Evolutionary conservation across 2,329 filamentous ascomycete species (phyloP).

Genomic region (Pseudogymnoascus sp.): DNA sequence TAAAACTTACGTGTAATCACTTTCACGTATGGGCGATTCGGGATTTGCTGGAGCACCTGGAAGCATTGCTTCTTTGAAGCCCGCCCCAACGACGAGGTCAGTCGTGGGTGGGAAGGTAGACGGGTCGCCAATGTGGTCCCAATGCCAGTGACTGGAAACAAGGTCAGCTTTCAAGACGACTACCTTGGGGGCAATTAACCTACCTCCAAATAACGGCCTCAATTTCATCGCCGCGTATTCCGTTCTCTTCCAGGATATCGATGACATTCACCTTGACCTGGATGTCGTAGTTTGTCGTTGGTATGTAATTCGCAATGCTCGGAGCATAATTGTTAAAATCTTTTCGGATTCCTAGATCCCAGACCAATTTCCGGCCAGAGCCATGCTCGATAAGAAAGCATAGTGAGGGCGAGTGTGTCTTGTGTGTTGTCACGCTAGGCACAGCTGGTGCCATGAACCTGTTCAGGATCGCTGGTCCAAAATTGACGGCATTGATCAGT

Average conservation of each 20-base stretch:
- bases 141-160: constrained; percentile 37
- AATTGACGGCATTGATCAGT: constrained; percentile 2
- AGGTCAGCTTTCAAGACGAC: background rate
- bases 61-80: constrained; percentile 37
- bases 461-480: background rate
- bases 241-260: constrained; percentile 29
- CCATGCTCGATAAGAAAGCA: constrained; percentile 16
- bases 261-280: constrained; percentile 24
- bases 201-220: constrained; percentile 29
- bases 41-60: constrained; percentile 38
- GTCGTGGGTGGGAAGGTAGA: constrained; percentile 37
- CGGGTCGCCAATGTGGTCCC: constrained; percentile 44
- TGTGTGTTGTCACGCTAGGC: constrained; percentile 5
- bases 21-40: constrained; percentile 28
- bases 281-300: constrained; percentile 19
- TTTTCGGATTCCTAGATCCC: constrained; percentile 26
- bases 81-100: constrained; percentile 43
- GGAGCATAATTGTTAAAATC: constrained; percentile 26
- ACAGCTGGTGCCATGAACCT: constrained; percentile 11
- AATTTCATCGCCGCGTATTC: constrained; percentile 26
- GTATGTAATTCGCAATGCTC: constrained; percentile 17
- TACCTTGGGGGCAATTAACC: background rate
- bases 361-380: constrained; percentile 21
- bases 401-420: constrained; percentile 3
- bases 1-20: constrained; percentile 25